Evolutionary conservation across 352 stramenopile species (phyloP).

Genomic region (Pythium utonaiense): DNA sequence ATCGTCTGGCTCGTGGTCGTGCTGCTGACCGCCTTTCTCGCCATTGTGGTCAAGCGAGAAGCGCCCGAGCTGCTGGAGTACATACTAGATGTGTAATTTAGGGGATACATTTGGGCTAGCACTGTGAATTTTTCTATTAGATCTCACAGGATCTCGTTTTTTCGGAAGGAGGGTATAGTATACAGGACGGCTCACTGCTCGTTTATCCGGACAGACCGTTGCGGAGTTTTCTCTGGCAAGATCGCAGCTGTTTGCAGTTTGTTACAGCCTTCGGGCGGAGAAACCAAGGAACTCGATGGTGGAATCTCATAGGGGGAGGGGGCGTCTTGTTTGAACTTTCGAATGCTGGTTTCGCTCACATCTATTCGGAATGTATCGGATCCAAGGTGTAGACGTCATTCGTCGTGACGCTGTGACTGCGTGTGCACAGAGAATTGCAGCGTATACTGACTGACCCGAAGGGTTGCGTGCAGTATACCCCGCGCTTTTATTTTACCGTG

Average conservation of each 20-base stretch:
- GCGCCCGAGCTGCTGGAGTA: constrained; percentile 39
- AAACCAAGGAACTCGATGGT: background rate
- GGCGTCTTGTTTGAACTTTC: background rate
- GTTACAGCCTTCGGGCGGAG: background rate
- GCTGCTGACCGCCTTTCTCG: constrained; percentile 30
- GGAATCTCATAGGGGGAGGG: no score
- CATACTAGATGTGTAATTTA: constrained; percentile 37
- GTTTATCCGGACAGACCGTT: background rate
- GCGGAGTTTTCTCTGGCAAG: background rate
- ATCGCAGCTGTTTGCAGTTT: background rate
- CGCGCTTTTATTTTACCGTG: background rate
- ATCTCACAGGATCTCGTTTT: no score
- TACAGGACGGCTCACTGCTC: no score
- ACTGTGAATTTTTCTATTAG: background rate
- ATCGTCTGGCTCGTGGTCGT: constrained; percentile 43
- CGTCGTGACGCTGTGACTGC: no score
- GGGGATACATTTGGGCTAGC: background rate
- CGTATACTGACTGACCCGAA: no score
- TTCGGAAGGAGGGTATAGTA: background rate
- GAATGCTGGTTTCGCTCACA: background rate
- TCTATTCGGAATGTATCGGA: background rate
- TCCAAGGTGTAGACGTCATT: no score
- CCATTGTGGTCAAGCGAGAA: constrained; percentile 40
- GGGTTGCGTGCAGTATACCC: constrained; percentile 5
- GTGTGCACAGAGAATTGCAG: no score